Conservation (phyloP, 129 eudicot species). For the Escallonia herrerae region DNA sequence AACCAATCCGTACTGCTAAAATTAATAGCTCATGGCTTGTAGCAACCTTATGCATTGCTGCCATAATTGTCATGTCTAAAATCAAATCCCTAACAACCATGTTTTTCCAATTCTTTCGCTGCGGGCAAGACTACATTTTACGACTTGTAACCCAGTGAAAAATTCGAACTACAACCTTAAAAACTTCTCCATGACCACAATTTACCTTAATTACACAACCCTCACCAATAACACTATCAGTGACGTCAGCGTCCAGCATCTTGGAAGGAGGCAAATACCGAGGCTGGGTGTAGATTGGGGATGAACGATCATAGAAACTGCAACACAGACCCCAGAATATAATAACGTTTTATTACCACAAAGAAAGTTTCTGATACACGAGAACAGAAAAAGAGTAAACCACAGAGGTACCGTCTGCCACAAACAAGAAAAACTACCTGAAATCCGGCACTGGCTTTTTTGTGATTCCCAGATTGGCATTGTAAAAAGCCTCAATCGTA, state of each 20-base stretch:
- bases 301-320: slow-evolving; percentile 93
- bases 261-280: slow-evolving; percentile 97
- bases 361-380: neutral
- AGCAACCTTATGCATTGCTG: neutral
- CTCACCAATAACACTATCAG: slow-evolving; percentile 94
- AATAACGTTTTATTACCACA: slow-evolving; percentile 2
- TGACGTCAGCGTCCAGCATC: slow-evolving; percentile 98
- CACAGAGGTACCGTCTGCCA: neutral
- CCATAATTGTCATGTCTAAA: neutral
- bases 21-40: no score
- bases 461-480: slow-evolving; percentile 88
- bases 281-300: slow-evolving; percentile 96
- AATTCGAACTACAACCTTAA: neutral
- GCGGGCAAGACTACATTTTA: neutral
- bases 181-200: neutral
- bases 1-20: no score
- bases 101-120: neutral
- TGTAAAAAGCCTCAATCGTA: slow-evolving; percentile 92
- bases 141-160: no score
- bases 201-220: slow-evolving; percentile 93
- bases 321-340: slow-evolving; percentile 16
- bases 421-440: slow-evolving; percentile 37
- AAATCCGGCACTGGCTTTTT: slow-evolving; percentile 95
- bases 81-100: neutral
- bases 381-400: slow-evolving; percentile 2